Conservation (phyloP, 2,329 filamentous ascomycete species). For the Penicillium sp. region DNA sequence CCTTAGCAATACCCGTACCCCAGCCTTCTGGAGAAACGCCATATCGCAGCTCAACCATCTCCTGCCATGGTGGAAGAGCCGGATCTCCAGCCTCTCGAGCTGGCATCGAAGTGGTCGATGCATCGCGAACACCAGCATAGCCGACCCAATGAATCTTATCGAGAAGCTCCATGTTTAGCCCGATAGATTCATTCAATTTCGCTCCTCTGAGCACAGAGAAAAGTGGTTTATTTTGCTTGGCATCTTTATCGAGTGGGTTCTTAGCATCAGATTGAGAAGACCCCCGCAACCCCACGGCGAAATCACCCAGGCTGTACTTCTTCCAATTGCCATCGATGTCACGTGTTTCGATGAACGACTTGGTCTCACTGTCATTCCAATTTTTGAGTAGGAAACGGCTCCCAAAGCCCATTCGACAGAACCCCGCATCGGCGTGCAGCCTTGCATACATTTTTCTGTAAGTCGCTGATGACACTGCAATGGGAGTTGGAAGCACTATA, state of each 20-base stretch:
- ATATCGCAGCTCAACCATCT: constrained; percentile 30
- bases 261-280: not conserved
- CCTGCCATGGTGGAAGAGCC: constrained; percentile 17
- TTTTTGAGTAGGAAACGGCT: constrained; percentile 9
- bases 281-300: constrained; percentile 17
- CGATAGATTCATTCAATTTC: not conserved
- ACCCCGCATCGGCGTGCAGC: constrained; percentile 15
- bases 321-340: constrained; percentile 18
- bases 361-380: constrained; percentile 21
- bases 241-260: not conserved
- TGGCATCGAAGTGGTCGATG: constrained; percentile 19
- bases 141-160: constrained; percentile 17
- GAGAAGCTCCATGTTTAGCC: not conserved
- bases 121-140: constrained; percentile 24
- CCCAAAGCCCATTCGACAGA: constrained; percentile 23
- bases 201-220: not conserved
- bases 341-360: constrained; percentile 13
- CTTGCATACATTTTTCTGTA: constrained; percentile 20
- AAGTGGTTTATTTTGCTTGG: not conserved
- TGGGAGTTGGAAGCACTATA: constrained; percentile 19
- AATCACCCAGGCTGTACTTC: constrained; percentile 13
- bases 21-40: constrained; percentile 22
- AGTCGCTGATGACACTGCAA: constrained; percentile 10
- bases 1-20: constrained; percentile 24
- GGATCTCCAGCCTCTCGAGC: constrained; percentile 9